Base-by-base conservation (phyloP, 1,139 yeast genomes). In the Geotrichum histeridarum region DNA sequence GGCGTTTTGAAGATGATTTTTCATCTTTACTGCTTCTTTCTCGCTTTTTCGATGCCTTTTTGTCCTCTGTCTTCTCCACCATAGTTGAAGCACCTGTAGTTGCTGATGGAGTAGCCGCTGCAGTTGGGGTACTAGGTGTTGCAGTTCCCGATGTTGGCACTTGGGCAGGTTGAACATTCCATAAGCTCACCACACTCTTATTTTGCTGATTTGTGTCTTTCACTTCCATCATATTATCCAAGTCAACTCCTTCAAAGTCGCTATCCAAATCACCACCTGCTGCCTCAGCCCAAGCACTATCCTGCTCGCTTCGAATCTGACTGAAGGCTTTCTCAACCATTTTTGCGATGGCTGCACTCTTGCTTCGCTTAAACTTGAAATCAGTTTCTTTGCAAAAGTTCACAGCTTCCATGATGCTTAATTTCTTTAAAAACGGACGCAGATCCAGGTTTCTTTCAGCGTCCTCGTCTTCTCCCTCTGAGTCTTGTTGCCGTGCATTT, bases 171-270 rank as follows among this genome's bases (percentile, higher is more conserved):
- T 53, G 63, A 17, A 63, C 63, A 51, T 76, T 77, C 97, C 96
- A 90, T 51, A 83, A 70, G 15, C 82, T 77, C 0, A 85, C 86
- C 1, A 90, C 86, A 30, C 86, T 81, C 64, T 84, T 87, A 67
- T 91, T 91, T 71, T 88, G 77, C 3, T 80, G 74, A 63, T 89
- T 90, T 5, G 61, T 55, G 12, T 67, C 70, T 43, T 61, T 57
- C 17, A 70, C 82, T 1, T 79, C 82, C 86, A 88, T 82, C 59
- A 87, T 64, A 32, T 80, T 78, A 17, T 73, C 73, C 22, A 71
- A 74, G 54, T 74, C 77, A 1, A 65, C 60, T 4, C 65, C 73
- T n/a, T 75, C 79, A 48, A 72, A 70, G 44, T 77, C 80, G 45
- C 76, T 75, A 49, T 75, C 76, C 4, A 56, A 53, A 6, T 61